A percentile compares a stretch with the other conserved stretches of the same genome.
phyloP scores from a whole-genome alignment of 2,329 filamentous ascomycete species.

The Byssothecium circinans region DNA sequence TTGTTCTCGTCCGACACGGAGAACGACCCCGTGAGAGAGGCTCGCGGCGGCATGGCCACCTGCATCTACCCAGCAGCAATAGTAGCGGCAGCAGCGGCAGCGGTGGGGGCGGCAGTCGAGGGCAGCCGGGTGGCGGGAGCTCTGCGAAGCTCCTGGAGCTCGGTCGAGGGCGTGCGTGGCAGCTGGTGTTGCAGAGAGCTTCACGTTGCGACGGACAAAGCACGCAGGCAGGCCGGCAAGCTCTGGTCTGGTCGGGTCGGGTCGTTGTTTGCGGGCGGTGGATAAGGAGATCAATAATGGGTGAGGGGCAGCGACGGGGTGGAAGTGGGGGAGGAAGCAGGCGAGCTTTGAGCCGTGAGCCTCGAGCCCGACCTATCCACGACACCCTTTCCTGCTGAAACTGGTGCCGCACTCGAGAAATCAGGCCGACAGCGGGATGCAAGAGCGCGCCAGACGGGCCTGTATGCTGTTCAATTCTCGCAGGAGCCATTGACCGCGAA shows the following conservation, averaged over 20 bases:
- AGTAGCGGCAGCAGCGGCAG: too few relatives aligned
- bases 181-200: constrained; percentile 1
- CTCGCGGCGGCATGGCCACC: constrained; percentile 81
- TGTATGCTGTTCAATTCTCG: not conserved
- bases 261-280: not conserved
- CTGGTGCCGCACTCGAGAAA: not conserved
- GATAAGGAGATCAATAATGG: not conserved
- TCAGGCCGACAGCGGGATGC: not conserved
- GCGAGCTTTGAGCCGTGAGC: too few relatives aligned
- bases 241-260: too few relatives aligned
- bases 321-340: not conserved
- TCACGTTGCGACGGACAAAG: not conserved
- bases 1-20: constrained; percentile 90
- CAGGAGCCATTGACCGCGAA: not conserved
- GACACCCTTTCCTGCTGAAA: not conserved
- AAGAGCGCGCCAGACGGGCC: not conserved
- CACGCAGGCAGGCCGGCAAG: not conserved
- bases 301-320: not conserved
- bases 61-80: constrained; percentile 49
- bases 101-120: not conserved
- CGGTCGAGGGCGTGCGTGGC: constrained; percentile 2
- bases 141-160: constrained; percentile 15
- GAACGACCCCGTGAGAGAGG: constrained; percentile 85
- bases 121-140: constrained; percentile 12
- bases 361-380: too few relatives aligned